Base-by-base conservation (phyloP, 345 rosid species). In the Passiflora organensis region DNA sequence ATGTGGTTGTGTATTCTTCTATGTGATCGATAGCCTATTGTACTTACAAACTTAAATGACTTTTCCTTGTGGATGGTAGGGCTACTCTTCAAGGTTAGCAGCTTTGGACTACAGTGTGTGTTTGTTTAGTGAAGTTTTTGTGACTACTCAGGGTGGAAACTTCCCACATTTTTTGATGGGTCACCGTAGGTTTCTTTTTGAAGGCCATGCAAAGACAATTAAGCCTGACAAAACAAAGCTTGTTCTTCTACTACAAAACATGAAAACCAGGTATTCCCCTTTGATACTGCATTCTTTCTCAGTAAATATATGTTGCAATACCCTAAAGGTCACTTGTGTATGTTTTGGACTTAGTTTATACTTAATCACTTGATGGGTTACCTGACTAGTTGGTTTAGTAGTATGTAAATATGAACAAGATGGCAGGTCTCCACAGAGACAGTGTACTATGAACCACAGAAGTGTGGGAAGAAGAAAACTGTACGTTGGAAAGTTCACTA, bases 121-220 rank as follows among this genome's bases (percentile, higher is more conserved):
- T 75, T 80, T 91, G 88, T 70, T 67, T 48, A 91, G 98, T 51
- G 95, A 91, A 74, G 89, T 86, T 24, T 91, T 88, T 57, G 88
- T 84, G 60, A 83, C 96, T 55, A 88, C 96, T 64, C 98, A 91
- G 52, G 96, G 96, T 24, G 96, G 98, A 56, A 91, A 88, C 73
- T 88, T 91, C 71, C 96, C 98, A 6, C 96, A 91, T 72, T 88
- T 91, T 68, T 64, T 88, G 63, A 91, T 88, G 95, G 98, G 98
- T 37, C 98, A 91, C 59, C 80, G 95, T 18, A 80, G 95, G 77
- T 91, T 86, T 62, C 80, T 91, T 45, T 83, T 78, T 24, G 80
- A 74, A 51, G 96, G 96, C 53, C 98, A 91, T 71, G 82, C 96
- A 2, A 91, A 85, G 75, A 91, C 96, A 32, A 73, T 91, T 61